These are phyloP conservation scores for Sphaerulina vaccinii DNA, from an alignment of 2,329 filamentous ascomycete species.

Conservation along the genomic window DNA sequence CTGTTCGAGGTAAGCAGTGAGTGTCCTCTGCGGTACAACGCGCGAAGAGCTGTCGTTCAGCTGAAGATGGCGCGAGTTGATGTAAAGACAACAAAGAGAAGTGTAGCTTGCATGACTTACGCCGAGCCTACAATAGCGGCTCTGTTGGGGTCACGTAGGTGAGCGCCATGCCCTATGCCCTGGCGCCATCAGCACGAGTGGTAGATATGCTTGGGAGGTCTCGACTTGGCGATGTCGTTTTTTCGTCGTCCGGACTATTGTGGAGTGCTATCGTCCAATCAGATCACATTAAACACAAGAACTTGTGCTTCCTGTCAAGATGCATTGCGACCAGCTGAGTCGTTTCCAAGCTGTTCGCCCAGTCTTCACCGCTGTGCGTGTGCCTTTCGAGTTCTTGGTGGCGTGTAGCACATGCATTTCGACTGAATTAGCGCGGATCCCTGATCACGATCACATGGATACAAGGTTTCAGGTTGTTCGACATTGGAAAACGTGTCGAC, in stretches of 20 bases:
- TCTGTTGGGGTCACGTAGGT: slow-evolving; percentile 1
- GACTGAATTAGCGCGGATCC: background rate
- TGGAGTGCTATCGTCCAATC: slow-evolving; percentile 2
- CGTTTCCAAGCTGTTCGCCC: background rate
- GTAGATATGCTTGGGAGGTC: slow-evolving; percentile 4
- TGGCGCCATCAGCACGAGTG: background rate
- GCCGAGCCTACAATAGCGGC: slow-evolving; percentile 11
- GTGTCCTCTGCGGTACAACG: background rate
- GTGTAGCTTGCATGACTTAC: slow-evolving; percentile 4
- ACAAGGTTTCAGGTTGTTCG: slow-evolving; percentile 1
- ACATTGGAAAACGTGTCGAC: background rate
- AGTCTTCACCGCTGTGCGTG: background rate
- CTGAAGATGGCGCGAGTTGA: background rate
- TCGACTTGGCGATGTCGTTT: slow-evolving; percentile 12
- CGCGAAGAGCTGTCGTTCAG: background rate
- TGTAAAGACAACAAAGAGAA: background rate
- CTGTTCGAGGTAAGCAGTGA: background rate
- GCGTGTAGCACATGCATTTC: slow-evolving; percentile 9
- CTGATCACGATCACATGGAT: slow-evolving; percentile 6
- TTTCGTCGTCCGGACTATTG: background rate
- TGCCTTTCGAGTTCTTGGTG: slow-evolving; percentile 6
- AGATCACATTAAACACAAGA: background rate
- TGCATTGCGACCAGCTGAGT: slow-evolving; percentile 2
- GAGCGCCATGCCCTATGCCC: slow-evolving; percentile 3
- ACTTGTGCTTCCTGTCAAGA: background rate